A percentile compares a stretch with the other conserved stretches of the same genome.
phyloP scores from a whole-genome alignment of 2,329 filamentous ascomycete genomes.

The Thelonectria olida region DNA sequence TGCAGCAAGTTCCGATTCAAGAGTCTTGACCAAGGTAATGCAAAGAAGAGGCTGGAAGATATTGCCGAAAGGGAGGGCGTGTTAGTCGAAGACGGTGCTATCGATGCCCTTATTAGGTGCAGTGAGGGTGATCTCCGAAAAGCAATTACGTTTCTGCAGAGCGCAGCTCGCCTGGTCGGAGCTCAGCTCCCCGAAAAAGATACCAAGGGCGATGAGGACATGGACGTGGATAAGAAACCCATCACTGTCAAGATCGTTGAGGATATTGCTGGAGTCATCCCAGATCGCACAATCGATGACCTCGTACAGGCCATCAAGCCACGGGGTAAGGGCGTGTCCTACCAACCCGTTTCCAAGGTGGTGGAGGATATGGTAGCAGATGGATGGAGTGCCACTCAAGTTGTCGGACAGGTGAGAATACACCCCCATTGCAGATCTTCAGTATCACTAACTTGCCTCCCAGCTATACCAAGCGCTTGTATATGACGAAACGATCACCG shows the following conservation, averaged over 20 bases:
- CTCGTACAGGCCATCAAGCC: slow-evolving; percentile 83
- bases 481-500: slow-evolving; percentile 83
- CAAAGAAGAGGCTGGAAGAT: slow-evolving; percentile 78
- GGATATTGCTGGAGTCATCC: slow-evolving; percentile 96
- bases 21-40: slow-evolving; percentile 87
- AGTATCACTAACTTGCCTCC: slow-evolving; percentile 15
- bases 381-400: slow-evolving; percentile 94
- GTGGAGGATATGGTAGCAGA: slow-evolving; percentile 94
- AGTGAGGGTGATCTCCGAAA: slow-evolving; percentile 95
- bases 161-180: slow-evolving; percentile 87
- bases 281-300: slow-evolving; percentile 73
- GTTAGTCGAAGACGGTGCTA: slow-evolving; percentile 76
- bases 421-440: not conserved
- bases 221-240: slow-evolving; percentile 66
- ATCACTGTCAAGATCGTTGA: slow-evolving; percentile 86
- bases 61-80: slow-evolving; percentile 87
- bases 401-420: slow-evolving; percentile 76
- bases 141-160: slow-evolving; percentile 95
- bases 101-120: slow-evolving; percentile 85
- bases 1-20: slow-evolving; percentile 99
- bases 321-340: slow-evolving; percentile 69
- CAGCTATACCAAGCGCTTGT: slow-evolving; percentile 85
- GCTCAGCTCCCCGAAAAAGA: slow-evolving; percentile 63
- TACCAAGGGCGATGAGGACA: slow-evolving; percentile 65
- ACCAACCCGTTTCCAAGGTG: slow-evolving; percentile 77